These are phyloP conservation scores for Nakaseomyces glabratus DNA, from an alignment of 1,139 yeast species.

Conservation along the genomic window DNA sequence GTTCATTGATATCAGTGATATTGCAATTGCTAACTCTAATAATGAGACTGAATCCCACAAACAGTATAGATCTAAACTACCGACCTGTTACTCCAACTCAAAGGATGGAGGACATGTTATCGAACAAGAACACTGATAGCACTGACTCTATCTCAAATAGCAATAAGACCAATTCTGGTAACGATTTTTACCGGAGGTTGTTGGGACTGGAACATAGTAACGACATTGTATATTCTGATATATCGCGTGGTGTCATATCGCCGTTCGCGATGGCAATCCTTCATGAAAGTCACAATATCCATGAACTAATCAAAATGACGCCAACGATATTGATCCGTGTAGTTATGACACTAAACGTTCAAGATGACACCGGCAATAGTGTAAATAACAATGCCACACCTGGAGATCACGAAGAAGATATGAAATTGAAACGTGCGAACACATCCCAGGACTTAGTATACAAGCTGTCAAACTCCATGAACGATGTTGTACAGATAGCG, in stretches of 20 bases:
- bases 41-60: conserved; percentile 26
- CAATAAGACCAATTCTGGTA: conserved; percentile 9
- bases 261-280: conserved; percentile 26
- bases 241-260: conserved; percentile 22
- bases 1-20: conserved; percentile 19
- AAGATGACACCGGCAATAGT: conserved; percentile 1
- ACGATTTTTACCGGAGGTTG: conserved; percentile 23
- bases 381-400: not conserved
- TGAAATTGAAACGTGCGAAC: conserved; percentile 4
- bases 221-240: conserved; percentile 15
- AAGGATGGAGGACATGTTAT: conserved; percentile 3
- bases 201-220: conserved; percentile 24
- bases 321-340: conserved; percentile 27
- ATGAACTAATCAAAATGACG: conserved; percentile 24
- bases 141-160: conserved; percentile 1
- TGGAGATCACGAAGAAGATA: conserved; percentile 7
- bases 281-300: conserved; percentile 23
- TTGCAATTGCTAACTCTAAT: conserved; percentile 20
- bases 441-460: conserved; percentile 26
- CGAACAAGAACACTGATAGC: not conserved
- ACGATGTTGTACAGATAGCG: conserved; percentile 28
- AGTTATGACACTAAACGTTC: conserved; percentile 20
- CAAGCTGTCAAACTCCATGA: conserved; percentile 28
- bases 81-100: conserved; percentile 12
- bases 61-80: conserved; percentile 23